Evolutionary conservation across 148 eudicot species (phyloP), one percentile per base, ranked within the genome.

Genomic region (Nepenthes gracilis): DNA sequence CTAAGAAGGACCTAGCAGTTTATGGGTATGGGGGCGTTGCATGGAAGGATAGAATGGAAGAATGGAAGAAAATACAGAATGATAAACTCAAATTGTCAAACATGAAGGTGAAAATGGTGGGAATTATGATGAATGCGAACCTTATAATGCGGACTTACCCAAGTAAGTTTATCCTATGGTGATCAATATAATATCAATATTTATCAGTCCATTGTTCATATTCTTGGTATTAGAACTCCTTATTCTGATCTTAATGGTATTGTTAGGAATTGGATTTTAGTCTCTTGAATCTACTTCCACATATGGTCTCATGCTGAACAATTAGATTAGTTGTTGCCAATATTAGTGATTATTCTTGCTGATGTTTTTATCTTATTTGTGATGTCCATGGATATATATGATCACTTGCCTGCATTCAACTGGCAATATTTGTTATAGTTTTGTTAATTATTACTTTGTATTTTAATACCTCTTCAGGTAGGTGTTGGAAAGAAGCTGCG

Each of bases 11-110:
- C 53, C 76, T 85, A 49, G 90, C 90, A 40, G 84, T 85, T 11
- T 85, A 85, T 67, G 90, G 90, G 9, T 85, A 85, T 60, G 90
- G 90, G 9, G 75, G 81, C 36, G 84, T 85, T 35, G 86, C 90
- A 2, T 85, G 90, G 90, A 85, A 85, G 64, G 90, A 85, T 50
- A 77, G 90, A 73, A 81, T 81, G 86, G 90, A 85, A 62, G 90
- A 85, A 40, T 81, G 90, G 90, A 85, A 73, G 70, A 85, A 63
- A 69, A 82, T 81, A 63, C 86, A 85, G 66, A 79, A 68, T 75
- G 90, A 77, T 36, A 84, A 62, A 60, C 82, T 61, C 84, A 81
- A 69, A 69, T 84, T 66, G 82, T 84, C 40, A 81, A 81, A 68
- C 90, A 81, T 69, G 75, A 81, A 74, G 85, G 85, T 38, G 83